Evolutionary conservation across 2,329 filamentous ascomycete species (phyloP).

Genomic region (Paecilomyces niveus): DNA sequence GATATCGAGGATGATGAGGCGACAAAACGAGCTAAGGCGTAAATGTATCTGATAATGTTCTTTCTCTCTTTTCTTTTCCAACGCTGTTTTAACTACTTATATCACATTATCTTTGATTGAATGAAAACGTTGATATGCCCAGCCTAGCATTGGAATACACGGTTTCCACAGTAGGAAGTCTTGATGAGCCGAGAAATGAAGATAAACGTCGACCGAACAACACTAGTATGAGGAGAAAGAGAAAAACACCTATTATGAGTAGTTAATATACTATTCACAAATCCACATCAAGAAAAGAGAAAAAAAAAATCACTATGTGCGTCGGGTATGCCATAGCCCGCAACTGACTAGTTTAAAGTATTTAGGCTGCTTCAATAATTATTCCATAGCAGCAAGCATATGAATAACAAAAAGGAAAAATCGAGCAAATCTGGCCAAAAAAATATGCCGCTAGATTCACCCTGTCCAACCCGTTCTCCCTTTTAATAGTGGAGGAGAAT

Average conservation of each 20-base stretch:
- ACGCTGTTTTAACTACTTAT: not conserved
- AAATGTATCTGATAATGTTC: slow-evolving; percentile 1
- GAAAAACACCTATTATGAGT: not conserved
- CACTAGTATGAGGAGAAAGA: no score
- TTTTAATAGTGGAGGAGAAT: not conserved
- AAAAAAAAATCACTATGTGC: not conserved
- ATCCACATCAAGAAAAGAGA: not conserved
- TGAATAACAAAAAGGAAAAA: not conserved
- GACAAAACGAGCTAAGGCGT: slow-evolving; percentile 27
- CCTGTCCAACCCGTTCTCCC: not conserved
- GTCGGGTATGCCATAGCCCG: not conserved
- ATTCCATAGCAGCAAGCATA: not conserved
- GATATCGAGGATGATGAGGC: slow-evolving; percentile 17
- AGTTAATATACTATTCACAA: not conserved
- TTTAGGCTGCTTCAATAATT: not conserved
- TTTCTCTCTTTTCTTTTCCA: not conserved
- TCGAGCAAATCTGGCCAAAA: not conserved
- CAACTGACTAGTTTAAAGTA: not conserved
- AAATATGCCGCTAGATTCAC: not conserved
- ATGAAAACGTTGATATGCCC: not conserved
- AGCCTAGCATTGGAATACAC: not conserved
- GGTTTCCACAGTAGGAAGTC: not conserved
- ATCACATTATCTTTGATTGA: not conserved
- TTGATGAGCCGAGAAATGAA: no score
- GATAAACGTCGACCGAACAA: no score